These are phyloP conservation scores for Pseudonectria buxi DNA, from an alignment of 2,329 filamentous ascomycete species.

Conservation along the genomic window DNA sequence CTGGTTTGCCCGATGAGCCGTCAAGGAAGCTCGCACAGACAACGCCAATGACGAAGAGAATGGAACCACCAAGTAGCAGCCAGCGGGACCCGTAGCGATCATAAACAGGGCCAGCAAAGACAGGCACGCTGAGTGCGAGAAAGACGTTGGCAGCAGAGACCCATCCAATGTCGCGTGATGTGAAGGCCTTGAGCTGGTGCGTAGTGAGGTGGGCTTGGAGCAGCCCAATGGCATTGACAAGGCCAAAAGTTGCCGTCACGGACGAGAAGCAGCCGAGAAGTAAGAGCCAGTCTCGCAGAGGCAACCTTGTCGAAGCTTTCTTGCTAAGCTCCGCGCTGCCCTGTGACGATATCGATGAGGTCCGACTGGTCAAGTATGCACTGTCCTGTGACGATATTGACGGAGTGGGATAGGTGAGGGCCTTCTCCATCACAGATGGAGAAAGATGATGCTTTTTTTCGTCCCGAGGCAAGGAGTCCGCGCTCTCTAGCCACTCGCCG, in stretches of 20 bases:
- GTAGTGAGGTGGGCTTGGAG: slow-evolving; percentile 3
- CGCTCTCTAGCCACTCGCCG: too few species aligned
- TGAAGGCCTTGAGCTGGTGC: slow-evolving; percentile 5
- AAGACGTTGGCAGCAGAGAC: slow-evolving; percentile 5
- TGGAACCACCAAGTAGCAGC: slow-evolving; percentile 1
- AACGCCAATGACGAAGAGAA: slow-evolving; percentile 1
- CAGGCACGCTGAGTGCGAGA: slow-evolving; percentile 3
- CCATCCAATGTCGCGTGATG: slow-evolving; percentile 5
- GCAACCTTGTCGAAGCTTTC: neutral
- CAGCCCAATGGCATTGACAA: slow-evolving; percentile 4
- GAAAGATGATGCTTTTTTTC: too few species aligned
- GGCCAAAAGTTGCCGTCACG: slow-evolving; percentile 2
- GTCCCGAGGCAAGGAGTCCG: too few species aligned
- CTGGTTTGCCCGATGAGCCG: neutral
- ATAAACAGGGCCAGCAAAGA: slow-evolving; percentile 6
- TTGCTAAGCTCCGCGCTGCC: too few species aligned
- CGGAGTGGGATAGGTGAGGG: too few species aligned
- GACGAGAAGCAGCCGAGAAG: slow-evolving; percentile 2
- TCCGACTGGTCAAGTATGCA: too few species aligned
- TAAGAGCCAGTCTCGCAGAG: slow-evolving; percentile 1
- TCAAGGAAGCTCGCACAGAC: slow-evolving; percentile 5
- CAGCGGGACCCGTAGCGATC: slow-evolving; percentile 5
- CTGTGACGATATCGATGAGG: too few species aligned
- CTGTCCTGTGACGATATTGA: too few species aligned
- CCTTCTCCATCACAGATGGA: too few species aligned